These are phyloP conservation scores for Apiospora rasikravindrae DNA, from an alignment of 2,329 filamentous ascomycete genomes.

Conservation along the genomic window DNA sequence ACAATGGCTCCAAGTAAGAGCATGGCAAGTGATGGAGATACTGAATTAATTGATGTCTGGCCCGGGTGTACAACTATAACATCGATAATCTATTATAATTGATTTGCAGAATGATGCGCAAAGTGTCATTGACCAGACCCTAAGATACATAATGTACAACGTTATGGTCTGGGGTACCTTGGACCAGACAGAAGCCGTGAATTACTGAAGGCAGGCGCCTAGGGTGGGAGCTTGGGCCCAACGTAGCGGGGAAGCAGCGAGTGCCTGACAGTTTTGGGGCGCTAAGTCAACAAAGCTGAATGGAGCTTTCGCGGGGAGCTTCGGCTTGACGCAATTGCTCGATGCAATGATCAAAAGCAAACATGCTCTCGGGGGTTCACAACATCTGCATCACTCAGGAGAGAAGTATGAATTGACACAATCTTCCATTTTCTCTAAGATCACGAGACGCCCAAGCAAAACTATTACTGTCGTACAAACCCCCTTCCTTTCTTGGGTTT, in stretches of 20 bases:
- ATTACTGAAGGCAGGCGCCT: too few relatives aligned
- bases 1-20: not conserved
- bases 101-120: too few relatives aligned
- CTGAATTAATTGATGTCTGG: not conserved
- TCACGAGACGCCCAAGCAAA: not conserved
- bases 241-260: not conserved
- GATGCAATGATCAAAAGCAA: not conserved
- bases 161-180: conserved; percentile 4
- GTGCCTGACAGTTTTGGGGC: conserved; percentile 5
- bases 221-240: conserved; percentile 11
- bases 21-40: not conserved
- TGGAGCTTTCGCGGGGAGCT: not conserved
- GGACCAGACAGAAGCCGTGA: not conserved
- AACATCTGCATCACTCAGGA: not conserved
- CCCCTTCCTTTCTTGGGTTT: not conserved
- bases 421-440: not conserved
- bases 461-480: not conserved
- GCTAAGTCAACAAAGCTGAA: not conserved
- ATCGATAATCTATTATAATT: not conserved
- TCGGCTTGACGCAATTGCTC: not conserved
- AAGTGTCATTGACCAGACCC: too few relatives aligned
- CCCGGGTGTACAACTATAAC: not conserved
- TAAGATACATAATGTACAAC: too few relatives aligned
- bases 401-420: not conserved
- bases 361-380: not conserved